Conservation (phyloP, 129 eudicot species). For the Gnaphalium uliginosum region DNA sequence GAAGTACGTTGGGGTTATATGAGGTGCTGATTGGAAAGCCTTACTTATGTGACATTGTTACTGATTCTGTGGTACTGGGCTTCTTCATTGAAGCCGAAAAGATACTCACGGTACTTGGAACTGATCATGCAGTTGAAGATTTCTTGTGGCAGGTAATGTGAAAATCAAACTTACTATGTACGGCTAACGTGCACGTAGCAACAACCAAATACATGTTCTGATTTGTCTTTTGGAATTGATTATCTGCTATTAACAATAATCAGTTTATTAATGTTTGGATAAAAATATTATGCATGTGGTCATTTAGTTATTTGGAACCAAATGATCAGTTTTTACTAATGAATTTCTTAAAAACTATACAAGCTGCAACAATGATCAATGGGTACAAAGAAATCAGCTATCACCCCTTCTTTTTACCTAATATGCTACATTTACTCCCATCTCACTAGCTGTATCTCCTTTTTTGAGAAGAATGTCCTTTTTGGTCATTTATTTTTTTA, state of each 20-base stretch:
- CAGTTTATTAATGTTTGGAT: background rate
- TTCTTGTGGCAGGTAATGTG: constrained; percentile 84
- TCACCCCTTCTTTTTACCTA: background rate
- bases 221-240: background rate
- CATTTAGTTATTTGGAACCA: background rate
- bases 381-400: background rate
- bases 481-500: background rate
- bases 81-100: constrained; percentile 79
- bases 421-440: background rate
- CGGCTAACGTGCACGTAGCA: background rate
- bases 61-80: constrained; percentile 84
- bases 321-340: background rate
- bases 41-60: constrained; percentile 72
- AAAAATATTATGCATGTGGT: background rate
- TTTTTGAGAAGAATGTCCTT: background rate
- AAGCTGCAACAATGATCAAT: background rate
- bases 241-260: background rate
- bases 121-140: constrained; percentile 75
- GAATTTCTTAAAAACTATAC: background rate
- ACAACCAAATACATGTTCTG: background rate
- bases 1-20: constrained; percentile 85
- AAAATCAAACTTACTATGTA: background rate
- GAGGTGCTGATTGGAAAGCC: constrained; percentile 86
- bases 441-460: background rate
- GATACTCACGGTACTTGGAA: constrained; percentile 58